phyloP scores from a whole-genome alignment of 805 yeast species.

The Lachancea dasiensis region DNA sequence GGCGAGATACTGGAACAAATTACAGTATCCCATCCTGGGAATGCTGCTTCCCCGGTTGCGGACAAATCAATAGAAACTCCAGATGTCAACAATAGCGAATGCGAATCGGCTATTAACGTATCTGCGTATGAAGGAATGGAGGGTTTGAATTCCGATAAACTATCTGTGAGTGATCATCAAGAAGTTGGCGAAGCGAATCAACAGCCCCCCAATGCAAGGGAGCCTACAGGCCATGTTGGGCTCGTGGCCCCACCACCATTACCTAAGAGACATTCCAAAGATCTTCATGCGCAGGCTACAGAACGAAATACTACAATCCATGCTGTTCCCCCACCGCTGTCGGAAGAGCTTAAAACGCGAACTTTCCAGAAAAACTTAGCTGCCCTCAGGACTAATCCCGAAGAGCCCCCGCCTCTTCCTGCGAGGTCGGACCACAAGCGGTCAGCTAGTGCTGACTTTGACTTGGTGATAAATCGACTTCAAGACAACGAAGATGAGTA shows the following conservation, averaged over 20 bases:
- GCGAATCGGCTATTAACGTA: too few relatives aligned
- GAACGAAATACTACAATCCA: constrained; percentile 6
- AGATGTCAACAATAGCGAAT: too few relatives aligned
- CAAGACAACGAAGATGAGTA: constrained; percentile 50
- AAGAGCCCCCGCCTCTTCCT: constrained; percentile 15
- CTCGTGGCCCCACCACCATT: constrained; percentile 4
- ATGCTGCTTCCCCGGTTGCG: too few relatives aligned
- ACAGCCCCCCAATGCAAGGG: neutral
- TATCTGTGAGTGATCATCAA: too few relatives aligned
- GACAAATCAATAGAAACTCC: too few relatives aligned
- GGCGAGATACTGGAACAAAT: too few relatives aligned
- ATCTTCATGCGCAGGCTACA: too few relatives aligned
- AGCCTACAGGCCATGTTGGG: too few relatives aligned
- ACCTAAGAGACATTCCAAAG: neutral
- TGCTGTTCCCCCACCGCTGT: constrained; percentile 30
- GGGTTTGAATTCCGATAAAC: too few relatives aligned
- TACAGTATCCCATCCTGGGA: too few relatives aligned
- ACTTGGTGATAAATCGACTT: constrained; percentile 54
- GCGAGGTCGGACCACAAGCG: constrained; percentile 17
- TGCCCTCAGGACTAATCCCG: constrained; percentile 17
- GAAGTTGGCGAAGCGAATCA: neutral
- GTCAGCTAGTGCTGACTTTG: constrained; percentile 40
- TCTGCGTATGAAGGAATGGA: too few relatives aligned
- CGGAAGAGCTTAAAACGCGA: constrained; percentile 27
- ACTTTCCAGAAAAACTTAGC: constrained; percentile 22